These are phyloP conservation scores for Gentiana dahurica DNA, from an alignment of 257 asterid species.

Conservation along the genomic window DNA sequence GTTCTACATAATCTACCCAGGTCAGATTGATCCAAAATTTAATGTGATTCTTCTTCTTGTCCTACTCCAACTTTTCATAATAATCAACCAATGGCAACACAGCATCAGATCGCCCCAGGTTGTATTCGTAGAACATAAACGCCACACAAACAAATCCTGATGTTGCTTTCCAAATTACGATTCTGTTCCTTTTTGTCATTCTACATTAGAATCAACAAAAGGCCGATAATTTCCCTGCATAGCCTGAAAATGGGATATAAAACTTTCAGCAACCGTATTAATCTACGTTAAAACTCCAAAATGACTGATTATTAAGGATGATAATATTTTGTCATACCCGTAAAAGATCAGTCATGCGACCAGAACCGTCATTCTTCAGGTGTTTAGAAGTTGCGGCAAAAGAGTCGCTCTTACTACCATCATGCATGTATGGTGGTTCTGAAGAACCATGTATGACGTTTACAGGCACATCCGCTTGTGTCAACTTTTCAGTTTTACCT, in stretches of 20 bases:
- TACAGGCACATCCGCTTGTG: constrained; percentile 17
- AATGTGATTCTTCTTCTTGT: background rate
- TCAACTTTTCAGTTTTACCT: constrained; percentile 21
- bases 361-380: constrained; percentile 37
- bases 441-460: constrained; percentile 31
- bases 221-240: constrained; percentile 60
- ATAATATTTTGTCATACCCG: constrained; percentile 31
- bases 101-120: background rate
- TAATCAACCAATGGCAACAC: too few relatives aligned
- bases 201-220: too few relatives aligned
- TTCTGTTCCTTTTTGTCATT: too few relatives aligned
- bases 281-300: too few relatives aligned
- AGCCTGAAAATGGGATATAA: constrained; percentile 32
- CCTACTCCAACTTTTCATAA: background rate
- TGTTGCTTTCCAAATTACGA: too few relatives aligned
- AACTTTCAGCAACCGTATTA: background rate
- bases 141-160: too few relatives aligned
- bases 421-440: constrained; percentile 30
- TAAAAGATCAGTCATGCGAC: constrained; percentile 89
- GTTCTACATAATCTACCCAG: background rate
- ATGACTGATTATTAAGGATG: too few relatives aligned
- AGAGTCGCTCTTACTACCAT: constrained; percentile 20
- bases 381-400: constrained; percentile 33
- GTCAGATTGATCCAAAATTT: background rate
- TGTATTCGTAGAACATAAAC: background rate